Evolutionary conservation across 352 stramenopile genomes (phyloP), one percentile per base, ranked within the genome.

Genomic region (Phytophthora podocarpi): DNA sequence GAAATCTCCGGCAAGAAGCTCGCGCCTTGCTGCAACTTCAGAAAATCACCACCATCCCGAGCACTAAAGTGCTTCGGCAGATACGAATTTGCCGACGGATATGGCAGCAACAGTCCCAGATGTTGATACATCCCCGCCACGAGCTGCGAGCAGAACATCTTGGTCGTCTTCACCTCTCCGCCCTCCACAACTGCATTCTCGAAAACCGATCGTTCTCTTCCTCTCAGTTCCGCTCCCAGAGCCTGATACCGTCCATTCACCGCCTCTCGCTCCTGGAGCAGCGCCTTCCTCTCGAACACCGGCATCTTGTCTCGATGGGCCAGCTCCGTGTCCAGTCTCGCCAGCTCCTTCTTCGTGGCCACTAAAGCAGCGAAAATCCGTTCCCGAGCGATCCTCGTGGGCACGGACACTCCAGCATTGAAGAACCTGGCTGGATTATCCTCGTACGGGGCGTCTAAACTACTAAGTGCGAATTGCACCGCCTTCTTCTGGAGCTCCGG

Each of bases 71-170:
- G 85, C 67, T 96, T 93, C n/a, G 85, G 87, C 36, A 93, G 56
- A 54, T 96, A 96, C 53, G 84, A 96, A 43, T 91, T 94, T 1
- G 85, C 76, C 16, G 85, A 90, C 35, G 87, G 87, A 46, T 96
- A 96, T 27, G 80, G 85, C 42, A 95, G 54, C 34, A 96, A 48
- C 9, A 95, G 45, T 2, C 82, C 84, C 2, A 96, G 55, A 28
- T 93, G 80, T 59, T 96, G 87, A 57, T 95, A 96, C 37, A 96
- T 56, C 1, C 74, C 71, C 0, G 87, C 85, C 8, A 90, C 81
- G 26, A 96, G 68, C 56, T 96, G 84, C 31, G 85, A 93, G 69
- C 87, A 96, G 56, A 94, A 95, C 69, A 88, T 83, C 46, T 91
- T 91, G 49, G 63, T 70, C 36, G 64, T 59, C 30, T 78, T 64